phyloP scores from a whole-genome alignment of 331 rosid species.

The Stylosanthes scabra region DNA sequence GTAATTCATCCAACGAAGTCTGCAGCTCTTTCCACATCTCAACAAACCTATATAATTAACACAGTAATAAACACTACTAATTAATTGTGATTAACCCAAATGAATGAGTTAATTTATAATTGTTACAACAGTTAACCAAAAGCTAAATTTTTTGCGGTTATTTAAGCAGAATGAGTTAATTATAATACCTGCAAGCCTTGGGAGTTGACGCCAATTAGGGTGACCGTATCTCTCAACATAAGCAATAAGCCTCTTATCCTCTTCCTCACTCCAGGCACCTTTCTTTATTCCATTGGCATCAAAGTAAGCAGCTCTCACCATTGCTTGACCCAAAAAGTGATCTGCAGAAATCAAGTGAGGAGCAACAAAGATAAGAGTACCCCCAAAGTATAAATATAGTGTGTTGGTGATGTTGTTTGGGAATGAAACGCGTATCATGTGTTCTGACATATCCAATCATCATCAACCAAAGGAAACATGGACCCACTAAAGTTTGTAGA shows the following conservation, averaged over 20 bases:
- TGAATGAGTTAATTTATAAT: no score
- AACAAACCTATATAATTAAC: constrained; percentile 52
- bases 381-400: constrained; percentile 29
- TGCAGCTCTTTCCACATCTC: constrained; percentile 77
- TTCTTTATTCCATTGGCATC: constrained; percentile 72
- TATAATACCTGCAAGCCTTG: constrained; percentile 63
- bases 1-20: constrained; percentile 70
- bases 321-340: constrained; percentile 35
- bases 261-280: constrained; percentile 91
- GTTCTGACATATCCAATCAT: constrained; percentile 9
- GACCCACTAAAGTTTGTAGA: constrained; percentile 17
- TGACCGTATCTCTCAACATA: constrained; percentile 61
- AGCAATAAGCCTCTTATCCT: constrained; percentile 60
- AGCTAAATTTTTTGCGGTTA: no score
- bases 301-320: constrained; percentile 79
- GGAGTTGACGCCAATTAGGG: constrained; percentile 81
- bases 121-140: no score
- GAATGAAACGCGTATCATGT: constrained; percentile 42
- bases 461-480: constrained; percentile 7
- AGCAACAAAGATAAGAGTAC: background rate
- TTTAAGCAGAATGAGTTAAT: no score
- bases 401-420: background rate
- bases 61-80: no score
- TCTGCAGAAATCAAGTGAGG: background rate
- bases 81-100: no score